These are phyloP conservation scores for Athelia psychrophila DNA, from an alignment of 1,284 basidiomycete genomes.

Conservation along the genomic window DNA sequence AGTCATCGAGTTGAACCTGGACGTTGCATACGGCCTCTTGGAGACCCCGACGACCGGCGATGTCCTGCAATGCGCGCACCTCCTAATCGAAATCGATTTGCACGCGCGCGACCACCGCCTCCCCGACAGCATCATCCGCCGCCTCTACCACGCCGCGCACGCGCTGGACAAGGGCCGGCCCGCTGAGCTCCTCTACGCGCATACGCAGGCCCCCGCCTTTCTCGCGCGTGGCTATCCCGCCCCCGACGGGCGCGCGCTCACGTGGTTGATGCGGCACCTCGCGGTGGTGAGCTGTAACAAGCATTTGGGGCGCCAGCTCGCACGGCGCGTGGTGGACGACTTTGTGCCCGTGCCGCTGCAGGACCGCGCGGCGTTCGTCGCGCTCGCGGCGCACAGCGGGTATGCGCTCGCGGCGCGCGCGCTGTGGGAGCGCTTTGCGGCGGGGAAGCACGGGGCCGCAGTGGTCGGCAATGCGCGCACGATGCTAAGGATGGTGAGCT, in stretches of 20 bases:
- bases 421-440: constrained; percentile 55
- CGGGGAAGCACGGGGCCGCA: constrained; percentile 35
- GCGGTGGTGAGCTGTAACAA: constrained; percentile 32
- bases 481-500: constrained; percentile 54
- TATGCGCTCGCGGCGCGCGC: constrained; percentile 43
- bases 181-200: constrained; percentile 39
- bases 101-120: constrained; percentile 24
- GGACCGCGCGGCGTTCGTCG: constrained; percentile 46
- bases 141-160: constrained; percentile 42
- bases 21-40: constrained; percentile 37
- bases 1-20: constrained; percentile 28
- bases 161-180: constrained; percentile 21
- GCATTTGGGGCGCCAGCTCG: constrained; percentile 40
- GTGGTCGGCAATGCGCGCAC: constrained; percentile 44
- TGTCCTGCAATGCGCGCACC: constrained; percentile 21
- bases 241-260: constrained; percentile 40
- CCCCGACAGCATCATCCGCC: constrained; percentile 36
- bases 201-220: constrained; percentile 32
- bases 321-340: constrained; percentile 41
- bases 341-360: constrained; percentile 37
- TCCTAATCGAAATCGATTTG: not conserved
- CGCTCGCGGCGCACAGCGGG: constrained; percentile 40
- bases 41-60: constrained; percentile 24
- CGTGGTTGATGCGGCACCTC: constrained; percentile 51
- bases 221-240: constrained; percentile 37